These are phyloP conservation scores for Cudoniella acicularis DNA, from an alignment of 495 filamentous ascomycete species.

Conservation along the genomic window DNA sequence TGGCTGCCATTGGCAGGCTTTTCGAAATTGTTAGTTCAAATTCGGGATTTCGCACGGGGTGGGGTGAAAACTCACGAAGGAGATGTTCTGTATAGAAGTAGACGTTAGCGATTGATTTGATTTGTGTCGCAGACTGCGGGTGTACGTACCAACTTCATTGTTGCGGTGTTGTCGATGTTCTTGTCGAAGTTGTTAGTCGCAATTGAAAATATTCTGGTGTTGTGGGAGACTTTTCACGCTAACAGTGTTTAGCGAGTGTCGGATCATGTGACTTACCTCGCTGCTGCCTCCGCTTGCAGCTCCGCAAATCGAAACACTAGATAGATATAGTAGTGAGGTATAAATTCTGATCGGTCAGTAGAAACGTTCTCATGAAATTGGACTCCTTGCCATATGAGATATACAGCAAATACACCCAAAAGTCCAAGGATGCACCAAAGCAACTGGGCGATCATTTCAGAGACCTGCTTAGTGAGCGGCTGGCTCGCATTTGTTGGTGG, in stretches of 20 bases:
- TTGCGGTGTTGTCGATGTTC: constrained; percentile 9
- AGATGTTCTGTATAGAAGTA: constrained; percentile 57
- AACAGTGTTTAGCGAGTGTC: background rate
- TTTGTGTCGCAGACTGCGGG: background rate
- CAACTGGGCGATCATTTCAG: too few relatives aligned
- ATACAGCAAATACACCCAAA: background rate
- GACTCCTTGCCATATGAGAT: too few relatives aligned
- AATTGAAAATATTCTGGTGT: constrained; percentile 4
- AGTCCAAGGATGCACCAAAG: too few relatives aligned
- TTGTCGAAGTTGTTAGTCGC: background rate
- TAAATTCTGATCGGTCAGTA: background rate
- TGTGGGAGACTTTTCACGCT: constrained; percentile 4
- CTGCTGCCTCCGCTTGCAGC: background rate
- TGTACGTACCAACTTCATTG: constrained; percentile 28
- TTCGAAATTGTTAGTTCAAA: constrained; percentile 8
- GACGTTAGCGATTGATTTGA: constrained; percentile 18
- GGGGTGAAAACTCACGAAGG: constrained; percentile 47
- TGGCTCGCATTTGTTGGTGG: too few relatives aligned
- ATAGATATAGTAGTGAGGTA: background rate
- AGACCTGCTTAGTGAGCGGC: too few relatives aligned
- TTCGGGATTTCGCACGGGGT: constrained; percentile 3
- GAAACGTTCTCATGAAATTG: background rate
- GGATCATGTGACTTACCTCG: constrained; percentile 1
- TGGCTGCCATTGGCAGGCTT: constrained; percentile 94
- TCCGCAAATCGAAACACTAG: background rate